phyloP scores from a whole-genome alignment of 495 filamentous ascomycete genomes.

The Tricharina praecox region DNA sequence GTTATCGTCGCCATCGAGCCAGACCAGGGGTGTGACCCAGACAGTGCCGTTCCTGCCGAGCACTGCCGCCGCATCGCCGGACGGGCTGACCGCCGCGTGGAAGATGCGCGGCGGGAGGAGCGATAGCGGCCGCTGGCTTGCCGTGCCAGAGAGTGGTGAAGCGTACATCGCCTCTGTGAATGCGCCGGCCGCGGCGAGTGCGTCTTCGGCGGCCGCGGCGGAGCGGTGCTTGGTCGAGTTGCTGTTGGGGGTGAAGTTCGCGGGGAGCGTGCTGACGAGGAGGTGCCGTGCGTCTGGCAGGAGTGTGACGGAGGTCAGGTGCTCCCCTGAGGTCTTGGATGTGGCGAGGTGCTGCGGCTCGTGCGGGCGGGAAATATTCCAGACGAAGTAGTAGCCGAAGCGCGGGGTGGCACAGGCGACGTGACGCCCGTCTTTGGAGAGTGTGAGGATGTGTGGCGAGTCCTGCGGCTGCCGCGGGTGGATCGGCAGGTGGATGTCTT shows the following conservation, averaged over 20 bases:
- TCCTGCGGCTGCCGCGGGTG: slow-evolving; percentile 13
- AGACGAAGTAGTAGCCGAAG: slow-evolving; percentile 25
- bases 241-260: too few species aligned
- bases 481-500: slow-evolving; percentile 23
- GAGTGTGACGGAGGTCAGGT: slow-evolving; percentile 13
- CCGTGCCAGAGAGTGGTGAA: slow-evolving; percentile 5
- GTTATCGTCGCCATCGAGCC: slow-evolving; percentile 23
- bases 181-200: slow-evolving; percentile 8
- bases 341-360: slow-evolving; percentile 19
- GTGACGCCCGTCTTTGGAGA: slow-evolving; percentile 19
- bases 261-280: slow-evolving; percentile 20
- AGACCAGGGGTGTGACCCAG: slow-evolving; percentile 17
- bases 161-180: slow-evolving; percentile 20
- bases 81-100: slow-evolving; percentile 15
- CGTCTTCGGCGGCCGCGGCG: not conserved
- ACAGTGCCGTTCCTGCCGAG: slow-evolving; percentile 21
- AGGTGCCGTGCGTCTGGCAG: slow-evolving; percentile 25
- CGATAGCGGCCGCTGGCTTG: slow-evolving; percentile 12
- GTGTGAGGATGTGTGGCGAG: slow-evolving; percentile 18
- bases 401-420: slow-evolving; percentile 20
- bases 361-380: slow-evolving; percentile 19
- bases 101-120: slow-evolving; percentile 21
- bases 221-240: too few species aligned
- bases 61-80: slow-evolving; percentile 23
- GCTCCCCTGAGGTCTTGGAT: slow-evolving; percentile 15